Base-by-base conservation (phyloP, 1,139 yeast species). In the Candida smagusa region DNA sequence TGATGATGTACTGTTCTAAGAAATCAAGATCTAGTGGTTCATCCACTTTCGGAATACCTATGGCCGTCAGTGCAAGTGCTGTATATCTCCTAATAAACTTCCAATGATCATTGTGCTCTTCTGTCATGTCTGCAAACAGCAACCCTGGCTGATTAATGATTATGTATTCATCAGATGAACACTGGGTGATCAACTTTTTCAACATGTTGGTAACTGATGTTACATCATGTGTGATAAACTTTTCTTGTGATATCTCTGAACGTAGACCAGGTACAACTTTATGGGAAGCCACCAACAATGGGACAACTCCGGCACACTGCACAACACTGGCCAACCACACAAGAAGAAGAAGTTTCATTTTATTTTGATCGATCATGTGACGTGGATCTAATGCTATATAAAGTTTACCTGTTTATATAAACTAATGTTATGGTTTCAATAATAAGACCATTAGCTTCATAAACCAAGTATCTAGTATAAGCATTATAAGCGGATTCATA, bases 91-190 rank as follows among this genome's bases (percentile, higher is more conserved):
- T 63, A 19, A 85, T 50, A 45, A 74, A 69, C 1, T 67, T 69
- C 74, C 86, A 84, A 21, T 66, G 58, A 3, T 68, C 65, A 34
- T 59, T 59, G 22, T 58, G 52, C 1, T 28, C 23, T 31, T 66
- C 64, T 19, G 65, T 64, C 42, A 87, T 65, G 57, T 87, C 95
- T n/a, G 62, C 61, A 35, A 72, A 61, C 2, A 59, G 58, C 38
- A 87, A 57, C 0, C 94, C 94, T 0, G 95, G 95, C 33, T 78
- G 79, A 50, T 84, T 77, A 1, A 86, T 67, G 11, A 87, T 58
- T 2, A 88, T 51, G 48, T 83, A 84, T 1, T 82, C 84, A 54
- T 86, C 85, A 0, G 90, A 77, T 1, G 80, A 63, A 52, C 96
- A 88, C 30, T 72, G 68, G 2, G 79, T 77, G 9, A 81, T 59